A percentile compares a stretch with the other conserved stretches of the same genome.
These are phyloP conservation scores for Davidsoniella eucalypti DNA, from an alignment of 2,329 filamentous ascomycete genomes.

Conservation along the genomic window DNA sequence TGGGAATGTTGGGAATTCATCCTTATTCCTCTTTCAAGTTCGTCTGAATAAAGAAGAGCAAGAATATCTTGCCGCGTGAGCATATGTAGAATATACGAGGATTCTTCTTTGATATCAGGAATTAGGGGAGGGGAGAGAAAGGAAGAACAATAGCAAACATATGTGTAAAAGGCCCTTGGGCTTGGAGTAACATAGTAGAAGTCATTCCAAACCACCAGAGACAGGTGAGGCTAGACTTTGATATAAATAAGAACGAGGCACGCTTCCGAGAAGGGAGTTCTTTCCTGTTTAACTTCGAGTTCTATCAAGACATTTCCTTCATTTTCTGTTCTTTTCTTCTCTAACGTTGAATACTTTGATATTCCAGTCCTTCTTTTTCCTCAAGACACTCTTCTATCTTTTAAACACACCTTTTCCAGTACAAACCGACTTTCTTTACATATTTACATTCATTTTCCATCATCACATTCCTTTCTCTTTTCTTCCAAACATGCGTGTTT, in stretches of 20 bases:
- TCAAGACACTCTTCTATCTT: background rate
- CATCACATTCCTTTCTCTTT: background rate
- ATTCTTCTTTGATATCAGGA: too few relatives aligned
- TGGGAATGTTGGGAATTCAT: too few relatives aligned
- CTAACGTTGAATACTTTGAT: background rate
- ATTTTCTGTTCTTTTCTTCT: background rate
- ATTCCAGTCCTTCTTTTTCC: background rate
- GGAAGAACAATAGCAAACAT: too few relatives aligned
- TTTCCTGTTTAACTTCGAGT: background rate
- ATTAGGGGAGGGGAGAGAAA: too few relatives aligned
- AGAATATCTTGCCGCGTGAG: too few relatives aligned
- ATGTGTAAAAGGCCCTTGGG: too few relatives aligned
- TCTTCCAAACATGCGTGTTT: slow-evolving; percentile 3
- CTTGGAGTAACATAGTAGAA: too few relatives aligned
- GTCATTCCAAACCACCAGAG: too few relatives aligned
- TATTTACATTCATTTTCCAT: background rate
- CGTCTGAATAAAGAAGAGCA: too few relatives aligned
- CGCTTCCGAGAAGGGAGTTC: background rate
- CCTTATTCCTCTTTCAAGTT: too few relatives aligned
- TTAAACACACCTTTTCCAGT: background rate
- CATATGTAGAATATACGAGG: too few relatives aligned
- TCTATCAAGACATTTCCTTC: background rate
- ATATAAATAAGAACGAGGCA: background rate
- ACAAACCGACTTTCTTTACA: background rate
- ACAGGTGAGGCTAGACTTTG: too few relatives aligned